A percentile compares a stretch with the other conserved stretches of the same genome.
Evolutionary conservation across 2,329 filamentous ascomycete species (phyloP).

Genomic region (Aspergillus udagawae): DNA sequence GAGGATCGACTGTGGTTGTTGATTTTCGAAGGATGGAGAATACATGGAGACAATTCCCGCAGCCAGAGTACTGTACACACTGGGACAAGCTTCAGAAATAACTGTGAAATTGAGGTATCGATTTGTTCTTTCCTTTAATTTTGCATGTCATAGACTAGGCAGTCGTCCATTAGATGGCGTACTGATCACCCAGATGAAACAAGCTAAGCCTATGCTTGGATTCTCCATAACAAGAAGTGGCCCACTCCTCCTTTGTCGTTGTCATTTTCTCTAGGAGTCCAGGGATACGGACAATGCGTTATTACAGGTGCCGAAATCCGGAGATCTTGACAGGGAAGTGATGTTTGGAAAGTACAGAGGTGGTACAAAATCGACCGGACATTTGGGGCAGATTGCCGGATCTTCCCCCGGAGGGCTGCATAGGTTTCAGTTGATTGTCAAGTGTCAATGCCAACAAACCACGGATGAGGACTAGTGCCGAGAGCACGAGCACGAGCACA

Average conservation of each 20-base stretch:
- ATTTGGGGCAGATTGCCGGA: background rate
- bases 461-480: no score
- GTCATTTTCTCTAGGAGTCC: no score
- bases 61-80: background rate
- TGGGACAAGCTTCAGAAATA: background rate
- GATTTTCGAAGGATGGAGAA: background rate
- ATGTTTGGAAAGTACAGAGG: background rate
- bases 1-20: no score
- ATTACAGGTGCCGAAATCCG: no score
- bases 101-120: background rate
- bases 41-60: background rate
- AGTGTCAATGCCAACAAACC: background rate
- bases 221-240: background rate
- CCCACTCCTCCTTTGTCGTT: background rate
- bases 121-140: background rate
- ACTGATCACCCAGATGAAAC: conserved; percentile 10
- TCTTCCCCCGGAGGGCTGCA: background rate
- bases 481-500: background rate
- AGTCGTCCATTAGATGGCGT: background rate
- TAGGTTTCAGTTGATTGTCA: background rate
- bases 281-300: no score
- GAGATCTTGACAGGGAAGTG: background rate
- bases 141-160: background rate
- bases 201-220: conserved; percentile 2
- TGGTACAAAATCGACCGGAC: background rate